These are phyloP conservation scores for Radiomyces spectabilis DNA, from an alignment of 192 early-diverging fungal species.

Conservation along the genomic window DNA sequence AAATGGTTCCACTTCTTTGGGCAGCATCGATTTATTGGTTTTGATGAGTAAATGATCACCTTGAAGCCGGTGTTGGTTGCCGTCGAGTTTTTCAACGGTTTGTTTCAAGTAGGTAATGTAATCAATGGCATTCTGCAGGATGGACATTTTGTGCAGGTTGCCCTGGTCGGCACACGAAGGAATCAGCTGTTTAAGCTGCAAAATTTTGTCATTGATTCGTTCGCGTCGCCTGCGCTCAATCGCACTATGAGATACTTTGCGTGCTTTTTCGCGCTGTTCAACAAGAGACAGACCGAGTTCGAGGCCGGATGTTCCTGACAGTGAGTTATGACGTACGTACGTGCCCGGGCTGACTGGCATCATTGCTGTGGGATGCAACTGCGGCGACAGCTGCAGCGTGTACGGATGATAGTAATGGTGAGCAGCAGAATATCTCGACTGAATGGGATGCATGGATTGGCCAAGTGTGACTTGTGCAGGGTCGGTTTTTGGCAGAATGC, in stretches of 20 bases:
- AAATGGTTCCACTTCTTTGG: slow-evolving; percentile 21
- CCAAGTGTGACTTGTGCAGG: no score
- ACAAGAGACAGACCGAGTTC: no score
- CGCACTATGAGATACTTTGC: slow-evolving; percentile 76
- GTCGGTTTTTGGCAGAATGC: no score
- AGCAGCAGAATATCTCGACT: no score
- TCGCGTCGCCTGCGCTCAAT: slow-evolving; percentile 82
- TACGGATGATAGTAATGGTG: no score
- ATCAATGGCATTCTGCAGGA: slow-evolving; percentile 65
- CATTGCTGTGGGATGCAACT: no score
- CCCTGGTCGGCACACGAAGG: slow-evolving; percentile 60
- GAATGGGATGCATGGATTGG: no score
- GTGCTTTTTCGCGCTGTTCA: slow-evolving; percentile 59
- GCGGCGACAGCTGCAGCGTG: no score
- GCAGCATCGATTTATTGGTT: slow-evolving; percentile 14
- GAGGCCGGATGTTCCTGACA: no score
- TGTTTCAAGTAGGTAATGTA: slow-evolving; percentile 58
- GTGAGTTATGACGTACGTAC: no score
- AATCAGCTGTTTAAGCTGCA: slow-evolving; percentile 65
- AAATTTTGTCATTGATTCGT: slow-evolving; percentile 77
- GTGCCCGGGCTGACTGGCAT: no score
- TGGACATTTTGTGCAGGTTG: slow-evolving; percentile 62
- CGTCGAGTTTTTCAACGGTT: slow-evolving; percentile 13
- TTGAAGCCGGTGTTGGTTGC: neutral
- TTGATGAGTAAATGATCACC: slow-evolving; percentile 15